Evolutionary conservation across 75 land plant genomes (phyloP).

Genomic region (Sequoia sempervirens): DNA sequence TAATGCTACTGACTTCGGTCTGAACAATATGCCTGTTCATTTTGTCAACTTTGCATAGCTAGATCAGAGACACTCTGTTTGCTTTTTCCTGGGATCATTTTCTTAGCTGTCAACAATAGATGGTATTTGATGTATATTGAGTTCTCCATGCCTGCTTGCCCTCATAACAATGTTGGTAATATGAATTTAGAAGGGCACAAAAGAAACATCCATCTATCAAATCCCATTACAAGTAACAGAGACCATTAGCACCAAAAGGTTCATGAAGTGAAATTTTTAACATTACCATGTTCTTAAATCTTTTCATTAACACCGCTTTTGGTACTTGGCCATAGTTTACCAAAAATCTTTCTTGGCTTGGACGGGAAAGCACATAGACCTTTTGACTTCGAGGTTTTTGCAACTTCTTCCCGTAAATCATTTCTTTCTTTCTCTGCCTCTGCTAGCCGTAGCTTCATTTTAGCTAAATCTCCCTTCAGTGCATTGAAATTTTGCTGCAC

Average conservation of each 20-base stretch:
- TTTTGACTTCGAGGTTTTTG: conserved; percentile 26
- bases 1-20: background rate
- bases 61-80: background rate
- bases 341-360: conserved; percentile 49
- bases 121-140: background rate
- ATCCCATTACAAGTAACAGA: background rate
- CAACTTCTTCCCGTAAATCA: conserved; percentile 25
- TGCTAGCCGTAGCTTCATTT: conserved; percentile 37
- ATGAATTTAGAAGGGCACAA: background rate
- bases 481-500: conserved; percentile 48
- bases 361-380: conserved; percentile 24
- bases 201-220: background rate
- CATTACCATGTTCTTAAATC: conserved; percentile 1
- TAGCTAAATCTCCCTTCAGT: conserved; percentile 53
- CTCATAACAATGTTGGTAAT: background rate
- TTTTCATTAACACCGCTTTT: conserved; percentile 12
- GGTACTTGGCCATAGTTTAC: conserved; percentile 52
- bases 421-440: conserved; percentile 40
- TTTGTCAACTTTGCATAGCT: background rate
- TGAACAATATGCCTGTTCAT: background rate
- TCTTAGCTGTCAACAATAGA: background rate
- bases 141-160: background rate
- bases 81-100: background rate
- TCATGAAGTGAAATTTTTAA: background rate
- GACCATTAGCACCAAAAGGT: background rate